These are phyloP conservation scores for Picochlorum sp. DNA, from an alignment of 139 green algal genomes.

Conservation along the genomic window DNA sequence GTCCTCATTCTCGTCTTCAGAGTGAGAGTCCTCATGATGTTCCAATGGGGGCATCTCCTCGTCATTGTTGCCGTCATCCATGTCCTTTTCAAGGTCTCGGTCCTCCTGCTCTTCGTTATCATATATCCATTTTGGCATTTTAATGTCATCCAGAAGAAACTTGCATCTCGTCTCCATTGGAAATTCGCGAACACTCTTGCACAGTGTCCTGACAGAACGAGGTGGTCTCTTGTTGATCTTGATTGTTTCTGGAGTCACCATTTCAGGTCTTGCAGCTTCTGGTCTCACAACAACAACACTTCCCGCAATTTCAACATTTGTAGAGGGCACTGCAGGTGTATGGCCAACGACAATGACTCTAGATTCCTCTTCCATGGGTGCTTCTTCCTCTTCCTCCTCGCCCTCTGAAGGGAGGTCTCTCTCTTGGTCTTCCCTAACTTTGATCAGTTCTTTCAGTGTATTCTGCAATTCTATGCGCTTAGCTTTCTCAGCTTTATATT, in stretches of 20 bases:
- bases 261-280: background rate
- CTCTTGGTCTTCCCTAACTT: conserved; percentile 18
- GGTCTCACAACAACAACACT: conserved; percentile 27
- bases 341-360: conserved; percentile 22
- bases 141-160: conserved; percentile 21
- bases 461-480: conserved; percentile 26
- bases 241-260: background rate
- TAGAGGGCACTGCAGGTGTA: background rate
- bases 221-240: background rate
- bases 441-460: conserved; percentile 23
- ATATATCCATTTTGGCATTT: conserved; percentile 29
- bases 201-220: background rate
- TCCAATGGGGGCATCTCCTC: background rate
- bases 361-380: background rate
- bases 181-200: background rate
- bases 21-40: background rate
- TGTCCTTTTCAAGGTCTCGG: background rate
- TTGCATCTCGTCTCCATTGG: background rate
- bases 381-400: conserved; percentile 10
- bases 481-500: conserved; percentile 17
- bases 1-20: conserved; percentile 6
- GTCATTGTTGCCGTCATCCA: conserved; percentile 1
- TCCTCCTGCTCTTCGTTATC: conserved; percentile 6
- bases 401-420: conserved; percentile 2
- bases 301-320: conserved; percentile 17